Conservation (phyloP, 225 moss, liverwort and hornwort genomes). For the Physcomitrium patens region DNA sequence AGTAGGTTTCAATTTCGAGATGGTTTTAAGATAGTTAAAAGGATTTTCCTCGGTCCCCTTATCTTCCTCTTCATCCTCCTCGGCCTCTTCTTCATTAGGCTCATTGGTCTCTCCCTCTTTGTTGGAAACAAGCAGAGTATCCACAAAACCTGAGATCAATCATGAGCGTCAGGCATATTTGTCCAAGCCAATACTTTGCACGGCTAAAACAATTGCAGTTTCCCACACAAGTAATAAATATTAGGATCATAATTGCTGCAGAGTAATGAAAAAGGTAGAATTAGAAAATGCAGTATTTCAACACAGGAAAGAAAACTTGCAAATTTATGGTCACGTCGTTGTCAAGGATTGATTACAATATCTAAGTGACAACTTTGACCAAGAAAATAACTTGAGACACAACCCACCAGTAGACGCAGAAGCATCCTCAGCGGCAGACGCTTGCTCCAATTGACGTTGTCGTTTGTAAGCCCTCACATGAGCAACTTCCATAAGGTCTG, state of each 20-base stretch:
- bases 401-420: conserved; percentile 32
- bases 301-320: conserved; percentile 6
- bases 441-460: conserved; percentile 68
- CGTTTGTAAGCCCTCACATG: conserved; percentile 91
- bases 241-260: conserved; percentile 18
- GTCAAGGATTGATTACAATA: not conserved
- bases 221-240: conserved; percentile 3
- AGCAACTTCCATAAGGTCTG: conserved; percentile 64
- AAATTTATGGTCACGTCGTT: not conserved
- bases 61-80: conserved; percentile 75
- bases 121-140: conserved; percentile 24
- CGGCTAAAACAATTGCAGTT: conserved; percentile 11
- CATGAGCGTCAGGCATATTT: conserved; percentile 17
- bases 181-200: conserved; percentile 5
- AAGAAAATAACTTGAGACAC: conserved; percentile 20
- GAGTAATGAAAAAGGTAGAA: conserved; percentile 10
- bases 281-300: conserved; percentile 1
- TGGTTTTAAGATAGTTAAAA: conserved; percentile 70
- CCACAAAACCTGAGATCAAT: conserved; percentile 33
- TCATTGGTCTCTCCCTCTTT: conserved; percentile 47
- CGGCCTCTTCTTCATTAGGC: conserved; percentile 58
- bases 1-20: conserved; percentile 73
- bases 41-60: conserved; percentile 59
- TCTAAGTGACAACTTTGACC: not conserved
- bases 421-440: conserved; percentile 40